Evolutionary conservation across 2,329 filamentous ascomycete species (phyloP).

Genomic region (Pseudofabraea citricarpa): DNA sequence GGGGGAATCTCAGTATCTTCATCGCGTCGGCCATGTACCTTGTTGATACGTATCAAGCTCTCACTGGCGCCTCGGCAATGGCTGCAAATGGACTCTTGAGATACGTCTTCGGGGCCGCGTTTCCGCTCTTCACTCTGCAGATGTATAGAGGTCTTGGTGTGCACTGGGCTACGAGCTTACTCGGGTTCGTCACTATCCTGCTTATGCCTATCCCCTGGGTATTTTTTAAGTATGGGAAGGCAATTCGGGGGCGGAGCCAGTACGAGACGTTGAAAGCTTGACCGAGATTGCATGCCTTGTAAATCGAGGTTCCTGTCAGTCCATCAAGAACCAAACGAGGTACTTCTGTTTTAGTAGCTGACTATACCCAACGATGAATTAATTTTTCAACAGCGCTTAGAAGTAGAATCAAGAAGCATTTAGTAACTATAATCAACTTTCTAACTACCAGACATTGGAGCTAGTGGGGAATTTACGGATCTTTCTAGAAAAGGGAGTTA

Average conservation of each 20-base stretch:
- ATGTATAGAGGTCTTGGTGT: conserved; percentile 35
- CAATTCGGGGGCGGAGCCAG: conserved; percentile 4
- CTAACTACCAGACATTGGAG: too few relatives aligned
- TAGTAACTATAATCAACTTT: too few relatives aligned
- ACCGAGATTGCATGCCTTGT: too few relatives aligned
- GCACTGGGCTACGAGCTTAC: conserved; percentile 32
- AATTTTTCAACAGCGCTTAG: too few relatives aligned
- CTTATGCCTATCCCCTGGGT: conserved; percentile 49
- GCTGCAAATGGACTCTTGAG: conserved; percentile 55
- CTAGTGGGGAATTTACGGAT: too few relatives aligned
- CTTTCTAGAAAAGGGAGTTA: too few relatives aligned
- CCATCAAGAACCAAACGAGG: too few relatives aligned
- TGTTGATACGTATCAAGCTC: conserved; percentile 50
- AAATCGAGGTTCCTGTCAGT: too few relatives aligned
- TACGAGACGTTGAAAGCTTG: conserved; percentile 6
- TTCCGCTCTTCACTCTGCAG: conserved; percentile 57
- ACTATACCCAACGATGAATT: too few relatives aligned
- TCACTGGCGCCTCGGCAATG: conserved; percentile 51
- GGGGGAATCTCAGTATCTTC: conserved; percentile 55
- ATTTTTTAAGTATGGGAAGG: conserved; percentile 43
- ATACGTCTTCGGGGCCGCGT: conserved; percentile 50
- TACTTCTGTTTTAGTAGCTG: too few relatives aligned
- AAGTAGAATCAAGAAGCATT: too few relatives aligned
- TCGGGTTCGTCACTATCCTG: conserved; percentile 39
- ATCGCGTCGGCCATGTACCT: conserved; percentile 43